Percentiles rank a stretch among this genome's conserved stretches.
phyloP scores from a whole-genome alignment of 306 rosid species.

The Quercus wislizeni region DNA sequence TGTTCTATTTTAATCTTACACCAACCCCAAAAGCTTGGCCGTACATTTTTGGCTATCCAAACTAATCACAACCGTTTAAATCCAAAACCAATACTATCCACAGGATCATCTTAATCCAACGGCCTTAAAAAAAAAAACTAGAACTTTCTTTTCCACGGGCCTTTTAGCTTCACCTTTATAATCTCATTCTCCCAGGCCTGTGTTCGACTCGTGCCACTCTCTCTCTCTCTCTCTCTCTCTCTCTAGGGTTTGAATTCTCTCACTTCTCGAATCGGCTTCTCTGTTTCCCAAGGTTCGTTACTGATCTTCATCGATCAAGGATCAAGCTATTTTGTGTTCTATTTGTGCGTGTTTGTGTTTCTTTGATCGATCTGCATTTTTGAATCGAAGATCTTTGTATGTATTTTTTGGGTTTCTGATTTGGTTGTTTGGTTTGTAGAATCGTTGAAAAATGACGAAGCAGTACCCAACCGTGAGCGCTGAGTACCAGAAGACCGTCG shows the following conservation, averaged over 20 bases:
- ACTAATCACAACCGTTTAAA: conserved; percentile 17
- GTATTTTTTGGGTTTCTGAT: background rate
- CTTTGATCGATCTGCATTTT: background rate
- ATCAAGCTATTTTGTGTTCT: background rate
- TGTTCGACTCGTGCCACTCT: conserved; percentile 25
- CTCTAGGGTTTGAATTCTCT: conserved; percentile 2
- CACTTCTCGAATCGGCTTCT: background rate
- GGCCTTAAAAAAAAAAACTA: conserved; percentile 19
- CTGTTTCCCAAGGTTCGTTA: conserved; percentile 22
- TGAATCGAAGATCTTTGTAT: background rate
- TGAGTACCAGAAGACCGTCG: conserved; percentile 72
- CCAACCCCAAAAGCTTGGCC: conserved; percentile 7
- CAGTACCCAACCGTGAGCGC: conserved; percentile 75
- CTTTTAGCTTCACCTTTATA: background rate
- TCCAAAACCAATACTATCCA: background rate
- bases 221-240: background rate
- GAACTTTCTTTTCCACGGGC: conserved; percentile 25
- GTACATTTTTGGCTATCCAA: background rate
- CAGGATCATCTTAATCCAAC: conserved; percentile 29
- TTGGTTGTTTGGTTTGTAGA: conserved; percentile 1
- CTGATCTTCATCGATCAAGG: background rate
- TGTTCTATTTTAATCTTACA: background rate
- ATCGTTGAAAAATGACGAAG: conserved; percentile 57
- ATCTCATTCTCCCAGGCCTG: background rate
- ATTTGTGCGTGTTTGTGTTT: background rate